These are phyloP conservation scores for Elymus sibiricus DNA, from an alignment of 176 grass and related monocot genomes.

Conservation along the genomic window DNA sequence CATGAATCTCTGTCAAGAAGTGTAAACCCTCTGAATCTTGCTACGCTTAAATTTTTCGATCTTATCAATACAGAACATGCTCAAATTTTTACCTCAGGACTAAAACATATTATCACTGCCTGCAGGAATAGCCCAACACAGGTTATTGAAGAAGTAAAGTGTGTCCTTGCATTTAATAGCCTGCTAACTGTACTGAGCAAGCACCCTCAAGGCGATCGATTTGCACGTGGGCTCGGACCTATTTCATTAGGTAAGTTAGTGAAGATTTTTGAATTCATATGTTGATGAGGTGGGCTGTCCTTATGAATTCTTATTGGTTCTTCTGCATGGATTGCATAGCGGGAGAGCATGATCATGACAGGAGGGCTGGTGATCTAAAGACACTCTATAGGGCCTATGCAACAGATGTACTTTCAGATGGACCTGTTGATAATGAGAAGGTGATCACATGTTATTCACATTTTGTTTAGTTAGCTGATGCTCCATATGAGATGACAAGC, in stretches of 20 bases:
- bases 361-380: constrained; percentile 76
- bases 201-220: constrained; percentile 57
- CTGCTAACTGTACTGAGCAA: constrained; percentile 68
- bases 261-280: constrained; percentile 21
- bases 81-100: constrained; percentile 21
- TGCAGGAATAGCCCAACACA: constrained; percentile 54
- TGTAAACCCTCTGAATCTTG: neutral
- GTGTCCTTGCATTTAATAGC: constrained; percentile 75
- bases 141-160: constrained; percentile 73
- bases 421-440: constrained; percentile 65
- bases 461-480: constrained; percentile 26
- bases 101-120: constrained; percentile 36
- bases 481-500: neutral
- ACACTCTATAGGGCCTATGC: constrained; percentile 79
- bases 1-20: constrained; percentile 15
- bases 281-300: constrained; percentile 15
- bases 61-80: constrained; percentile 13
- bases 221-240: constrained; percentile 74
- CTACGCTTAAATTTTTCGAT: neutral
- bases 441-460: constrained; percentile 35
- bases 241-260: constrained; percentile 77
- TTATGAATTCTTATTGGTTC: constrained; percentile 2
- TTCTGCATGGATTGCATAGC: constrained; percentile 40
- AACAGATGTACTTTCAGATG: constrained; percentile 71
- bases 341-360: constrained; percentile 72